Evolutionary conservation across 148 eudicot genomes (phyloP).

Genomic region (Vaccinium corymbosum): DNA sequence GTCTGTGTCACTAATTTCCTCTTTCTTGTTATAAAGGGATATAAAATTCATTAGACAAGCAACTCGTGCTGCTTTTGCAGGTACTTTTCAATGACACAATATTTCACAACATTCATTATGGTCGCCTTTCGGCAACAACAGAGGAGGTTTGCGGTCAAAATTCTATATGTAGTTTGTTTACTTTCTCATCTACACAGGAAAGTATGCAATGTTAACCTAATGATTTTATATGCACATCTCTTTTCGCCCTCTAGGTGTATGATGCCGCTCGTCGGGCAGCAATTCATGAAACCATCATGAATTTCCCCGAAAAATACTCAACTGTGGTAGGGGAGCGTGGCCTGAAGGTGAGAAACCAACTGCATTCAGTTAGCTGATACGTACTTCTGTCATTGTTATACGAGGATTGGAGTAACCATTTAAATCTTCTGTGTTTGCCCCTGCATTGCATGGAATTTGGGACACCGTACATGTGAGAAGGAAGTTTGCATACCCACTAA

Average conservation of each 20-base stretch:
- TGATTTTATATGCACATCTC: background rate
- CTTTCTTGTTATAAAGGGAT: background rate
- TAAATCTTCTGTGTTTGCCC: background rate
- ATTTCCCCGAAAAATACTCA: constrained; percentile 77
- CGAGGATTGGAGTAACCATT: background rate
- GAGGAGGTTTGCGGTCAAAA: constrained; percentile 55
- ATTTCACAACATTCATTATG: constrained; percentile 37
- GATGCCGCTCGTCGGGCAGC: constrained; percentile 49
- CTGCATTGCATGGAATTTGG: background rate
- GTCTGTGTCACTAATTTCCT: constrained; percentile 4
- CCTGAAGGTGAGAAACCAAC: constrained; percentile 18
- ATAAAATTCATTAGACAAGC: background rate
- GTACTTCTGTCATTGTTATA: background rate
- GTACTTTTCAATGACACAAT: constrained; percentile 94
- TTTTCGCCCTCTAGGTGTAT: constrained; percentile 49
- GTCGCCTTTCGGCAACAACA: constrained; percentile 20
- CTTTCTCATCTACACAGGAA: background rate
- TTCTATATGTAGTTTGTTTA: background rate
- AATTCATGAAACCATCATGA: constrained; percentile 93
- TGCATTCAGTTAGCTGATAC: background rate
- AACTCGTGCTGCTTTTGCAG: constrained; percentile 33
- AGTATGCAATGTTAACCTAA: background rate
- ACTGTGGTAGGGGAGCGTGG: constrained; percentile 87
- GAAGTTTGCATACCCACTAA: background rate
- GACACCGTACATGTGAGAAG: background rate